Percentiles rank a stretch among this genome's conserved stretches.
Conservation (phyloP, 129 eudicot species). For the Centrapalus pauciflorus region DNA sequence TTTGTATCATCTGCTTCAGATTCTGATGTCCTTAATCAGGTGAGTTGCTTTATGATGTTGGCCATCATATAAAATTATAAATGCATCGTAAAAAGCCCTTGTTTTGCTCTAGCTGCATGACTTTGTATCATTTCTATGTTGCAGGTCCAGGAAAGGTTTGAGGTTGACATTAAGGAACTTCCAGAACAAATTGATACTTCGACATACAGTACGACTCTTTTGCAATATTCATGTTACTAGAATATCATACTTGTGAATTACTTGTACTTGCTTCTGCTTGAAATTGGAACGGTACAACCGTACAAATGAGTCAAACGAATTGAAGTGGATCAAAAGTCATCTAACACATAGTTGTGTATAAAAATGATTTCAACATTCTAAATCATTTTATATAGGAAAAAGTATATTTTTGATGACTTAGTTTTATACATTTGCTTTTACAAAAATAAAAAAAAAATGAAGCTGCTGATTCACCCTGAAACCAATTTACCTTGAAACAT, state of each 20-base stretch:
- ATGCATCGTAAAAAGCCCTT: not conserved
- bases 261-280: not conserved
- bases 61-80: not conserved
- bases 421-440: no score
- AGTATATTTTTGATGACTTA: no score
- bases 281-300: no score
- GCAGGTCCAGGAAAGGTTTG: constrained; percentile 93
- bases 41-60: not conserved
- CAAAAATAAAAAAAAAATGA: no score
- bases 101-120: not conserved
- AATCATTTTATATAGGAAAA: no score
- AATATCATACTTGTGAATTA: not conserved
- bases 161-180: constrained; percentile 88
- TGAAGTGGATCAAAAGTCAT: no score
- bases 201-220: constrained; percentile 61
- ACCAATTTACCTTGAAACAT: no score
- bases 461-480: no score
- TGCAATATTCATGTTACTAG: not conserved
- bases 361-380: no score
- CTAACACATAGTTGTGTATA: no score
- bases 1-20: constrained; percentile 83
- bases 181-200: constrained; percentile 90
- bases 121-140: not conserved
- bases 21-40: constrained; percentile 92
- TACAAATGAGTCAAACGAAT: no score